Evolutionary conservation across 2,329 filamentous ascomycete species (phyloP).

Genomic region (Aureobasidium pullulans): DNA sequence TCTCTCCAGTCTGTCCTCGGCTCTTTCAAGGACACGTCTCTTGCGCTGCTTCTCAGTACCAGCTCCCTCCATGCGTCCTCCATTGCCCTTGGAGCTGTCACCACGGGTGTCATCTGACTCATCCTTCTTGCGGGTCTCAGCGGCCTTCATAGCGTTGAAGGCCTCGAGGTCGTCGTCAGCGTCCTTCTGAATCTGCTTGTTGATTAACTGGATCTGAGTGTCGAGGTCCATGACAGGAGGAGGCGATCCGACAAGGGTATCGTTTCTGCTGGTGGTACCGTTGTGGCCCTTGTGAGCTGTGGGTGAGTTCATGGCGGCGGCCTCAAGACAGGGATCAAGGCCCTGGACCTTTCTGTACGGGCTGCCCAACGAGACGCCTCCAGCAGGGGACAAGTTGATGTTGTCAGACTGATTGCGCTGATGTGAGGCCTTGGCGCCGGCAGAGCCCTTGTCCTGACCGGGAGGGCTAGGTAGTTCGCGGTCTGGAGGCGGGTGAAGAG

Average conservation of each 20-base stretch:
- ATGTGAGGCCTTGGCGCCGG: background rate
- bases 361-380: background rate
- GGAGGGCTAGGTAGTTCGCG: conserved; percentile 1
- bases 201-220: conserved; percentile 15
- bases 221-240: conserved; percentile 12
- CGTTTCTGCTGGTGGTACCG: background rate
- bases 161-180: too few species aligned
- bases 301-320: background rate
- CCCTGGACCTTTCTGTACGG: background rate
- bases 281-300: background rate
- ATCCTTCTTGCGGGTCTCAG: conserved; percentile 9
- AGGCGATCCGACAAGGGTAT: background rate
- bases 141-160: too few species aligned
- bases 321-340: background rate
- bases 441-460: background rate
- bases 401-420: background rate
- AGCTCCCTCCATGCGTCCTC: conserved; percentile 16
- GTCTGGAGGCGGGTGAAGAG: background rate
- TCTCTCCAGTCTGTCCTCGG: conserved; percentile 24
- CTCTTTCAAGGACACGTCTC: conserved; percentile 25
- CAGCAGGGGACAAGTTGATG: background rate
- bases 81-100: conserved; percentile 5
- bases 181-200: background rate
- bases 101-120: conserved; percentile 8
- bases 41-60: conserved; percentile 28